Conservation (phyloP, 179 eudicot species). For the Pouteria campechiana region DNA sequence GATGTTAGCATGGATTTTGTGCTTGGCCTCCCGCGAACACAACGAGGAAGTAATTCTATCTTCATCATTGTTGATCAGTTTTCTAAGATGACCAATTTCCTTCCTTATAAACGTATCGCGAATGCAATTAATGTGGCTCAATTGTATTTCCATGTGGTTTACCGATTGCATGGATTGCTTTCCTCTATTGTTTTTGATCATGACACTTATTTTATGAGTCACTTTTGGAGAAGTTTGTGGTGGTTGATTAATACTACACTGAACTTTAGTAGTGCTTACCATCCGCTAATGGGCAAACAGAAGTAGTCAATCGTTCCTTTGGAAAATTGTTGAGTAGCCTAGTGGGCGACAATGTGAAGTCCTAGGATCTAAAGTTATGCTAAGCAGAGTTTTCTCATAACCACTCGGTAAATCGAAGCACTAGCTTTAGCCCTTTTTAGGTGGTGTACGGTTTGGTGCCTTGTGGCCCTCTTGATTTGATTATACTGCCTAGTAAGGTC, state of each 20-base stretch:
- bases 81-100: slow-evolving; percentile 1
- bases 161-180: neutral
- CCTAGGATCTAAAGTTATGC: neutral
- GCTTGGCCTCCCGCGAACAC: neutral
- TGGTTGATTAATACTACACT: neutral
- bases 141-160: neutral
- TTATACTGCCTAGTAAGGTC: neutral
- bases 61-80: slow-evolving; percentile 2
- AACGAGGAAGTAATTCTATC: neutral
- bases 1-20: slow-evolving; percentile 5
- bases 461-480: neutral
- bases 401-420: neutral
- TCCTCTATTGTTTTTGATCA: neutral
- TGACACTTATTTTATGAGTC: neutral
- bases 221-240: neutral
- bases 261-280: neutral
- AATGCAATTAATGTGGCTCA: neutral
- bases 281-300: neutral
- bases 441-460: neutral
- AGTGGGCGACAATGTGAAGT: neutral
- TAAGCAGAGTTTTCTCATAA: neutral
- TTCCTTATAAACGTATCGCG: neutral
- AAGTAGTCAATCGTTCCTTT: neutral
- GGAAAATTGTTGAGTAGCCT: neutral
- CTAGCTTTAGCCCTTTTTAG: neutral